Conservation (phyloP, 768 basidiomycete species). For the Boletus sp. region DNA sequence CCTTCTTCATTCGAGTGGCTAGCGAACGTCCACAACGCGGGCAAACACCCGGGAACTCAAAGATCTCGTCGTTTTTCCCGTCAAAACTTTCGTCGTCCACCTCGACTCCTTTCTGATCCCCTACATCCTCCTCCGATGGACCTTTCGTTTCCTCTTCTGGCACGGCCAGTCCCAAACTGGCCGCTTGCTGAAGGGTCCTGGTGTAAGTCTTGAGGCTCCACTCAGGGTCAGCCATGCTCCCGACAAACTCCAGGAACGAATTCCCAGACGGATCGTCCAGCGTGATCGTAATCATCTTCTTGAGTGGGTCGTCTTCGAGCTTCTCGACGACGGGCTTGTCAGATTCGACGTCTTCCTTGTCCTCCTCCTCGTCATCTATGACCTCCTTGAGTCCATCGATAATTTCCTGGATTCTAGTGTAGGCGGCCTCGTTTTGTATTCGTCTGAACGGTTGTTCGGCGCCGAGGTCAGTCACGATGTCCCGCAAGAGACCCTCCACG, state of each 20-base stretch:
- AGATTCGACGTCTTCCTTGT: slow-evolving; percentile 32
- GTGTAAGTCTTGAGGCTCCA: slow-evolving; percentile 87
- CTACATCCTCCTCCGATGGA: not conserved
- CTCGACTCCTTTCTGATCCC: slow-evolving; percentile 7
- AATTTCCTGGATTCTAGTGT: slow-evolving; percentile 71
- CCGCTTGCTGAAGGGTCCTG: slow-evolving; percentile 78
- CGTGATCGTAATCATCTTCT: slow-evolving; percentile 75
- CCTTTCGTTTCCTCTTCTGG: slow-evolving; percentile 39
- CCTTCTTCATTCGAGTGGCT: slow-evolving; percentile 93
- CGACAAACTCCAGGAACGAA: slow-evolving; percentile 92
- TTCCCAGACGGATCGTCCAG: slow-evolving; percentile 95
- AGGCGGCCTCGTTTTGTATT: slow-evolving; percentile 71
- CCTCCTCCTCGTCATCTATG: slow-evolving; percentile 59
- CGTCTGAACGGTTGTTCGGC: slow-evolving; percentile 81
- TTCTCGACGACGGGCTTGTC: slow-evolving; percentile 30
- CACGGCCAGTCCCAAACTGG: slow-evolving; percentile 68
- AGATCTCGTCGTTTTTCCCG: slow-evolving; percentile 79
- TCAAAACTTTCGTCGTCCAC: slow-evolving; percentile 23
- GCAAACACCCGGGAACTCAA: slow-evolving; percentile 83
- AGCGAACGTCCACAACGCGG: slow-evolving; percentile 82
- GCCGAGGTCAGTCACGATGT: slow-evolving; percentile 77
- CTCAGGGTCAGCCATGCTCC: slow-evolving; percentile 84
- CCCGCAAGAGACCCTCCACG: slow-evolving; percentile 86
- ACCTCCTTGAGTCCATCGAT: slow-evolving; percentile 64
- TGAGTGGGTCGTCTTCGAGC: slow-evolving; percentile 46